phyloP scores from a whole-genome alignment of 2,329 filamentous ascomycete genomes.

The Fusarium mundagurra region DNA sequence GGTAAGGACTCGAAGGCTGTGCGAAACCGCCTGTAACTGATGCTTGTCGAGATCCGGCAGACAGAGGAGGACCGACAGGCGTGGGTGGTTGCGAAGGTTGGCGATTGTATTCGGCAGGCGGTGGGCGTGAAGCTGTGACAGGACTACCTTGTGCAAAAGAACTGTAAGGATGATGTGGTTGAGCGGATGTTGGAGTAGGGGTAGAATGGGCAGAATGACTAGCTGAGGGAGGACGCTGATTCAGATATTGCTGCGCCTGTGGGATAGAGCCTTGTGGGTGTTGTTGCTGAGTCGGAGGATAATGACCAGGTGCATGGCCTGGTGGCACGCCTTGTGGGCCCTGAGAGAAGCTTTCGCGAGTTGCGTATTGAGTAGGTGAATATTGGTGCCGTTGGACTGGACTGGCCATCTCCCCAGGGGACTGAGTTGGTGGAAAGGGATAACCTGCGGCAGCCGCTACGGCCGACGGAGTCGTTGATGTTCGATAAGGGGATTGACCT shows the following conservation, averaged over 20 bases:
- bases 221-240: constrained; percentile 65
- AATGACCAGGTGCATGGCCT: constrained; percentile 32
- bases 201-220: constrained; percentile 69
- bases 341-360: constrained; percentile 59
- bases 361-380: constrained; percentile 54
- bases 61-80: constrained; percentile 61
- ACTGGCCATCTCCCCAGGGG: constrained; percentile 56
- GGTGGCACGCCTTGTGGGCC: constrained; percentile 37
- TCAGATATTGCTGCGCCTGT: constrained; percentile 56
- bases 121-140: constrained; percentile 55
- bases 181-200: constrained; percentile 69
- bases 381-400: constrained; percentile 64
- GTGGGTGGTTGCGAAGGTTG: constrained; percentile 65
- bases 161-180: constrained; percentile 66
- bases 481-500: constrained; percentile 58
- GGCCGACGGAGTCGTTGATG: constrained; percentile 56
- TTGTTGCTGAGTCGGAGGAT: constrained; percentile 47
- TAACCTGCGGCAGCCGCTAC: constrained; percentile 57
- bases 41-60: constrained; percentile 55
- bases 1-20: constrained; percentile 69
- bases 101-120: constrained; percentile 55
- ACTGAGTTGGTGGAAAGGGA: constrained; percentile 59
- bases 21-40: constrained; percentile 53
- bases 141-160: constrained; percentile 65
- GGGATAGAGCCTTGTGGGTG: constrained; percentile 47